These are phyloP conservation scores for Pelagomonas calceolata DNA, from an alignment of 108 stramenopile genomes.

Conservation along the genomic window DNA sequence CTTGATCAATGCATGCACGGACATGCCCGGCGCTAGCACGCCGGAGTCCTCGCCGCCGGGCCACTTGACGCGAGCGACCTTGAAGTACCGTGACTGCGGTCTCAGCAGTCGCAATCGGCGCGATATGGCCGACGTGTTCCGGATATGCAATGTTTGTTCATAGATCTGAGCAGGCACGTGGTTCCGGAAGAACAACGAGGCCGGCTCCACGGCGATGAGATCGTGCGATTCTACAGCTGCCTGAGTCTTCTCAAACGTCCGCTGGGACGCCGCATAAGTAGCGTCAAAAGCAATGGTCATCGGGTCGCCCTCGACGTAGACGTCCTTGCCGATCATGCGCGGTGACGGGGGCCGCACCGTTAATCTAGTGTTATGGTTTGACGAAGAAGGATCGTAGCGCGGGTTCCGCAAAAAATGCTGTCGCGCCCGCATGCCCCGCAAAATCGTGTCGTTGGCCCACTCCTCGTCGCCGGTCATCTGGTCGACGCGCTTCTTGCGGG, in stretches of 20 bases:
- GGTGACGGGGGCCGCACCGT: background rate
- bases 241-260: background rate
- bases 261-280: background rate
- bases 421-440: background rate
- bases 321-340: background rate
- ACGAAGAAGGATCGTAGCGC: background rate
- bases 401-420: slow-evolving; percentile 7
- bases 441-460: too few species aligned
- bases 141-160: background rate
- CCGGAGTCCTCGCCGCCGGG: background rate
- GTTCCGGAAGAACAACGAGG: background rate
- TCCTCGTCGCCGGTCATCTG: background rate
- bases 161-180: background rate
- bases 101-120: background rate
- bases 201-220: background rate
- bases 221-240: too few species aligned
- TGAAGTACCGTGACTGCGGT: background rate
- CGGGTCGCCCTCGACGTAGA: background rate
- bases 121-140: slow-evolving; percentile 5
- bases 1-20: background rate
- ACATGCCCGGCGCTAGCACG: slow-evolving; percentile 5
- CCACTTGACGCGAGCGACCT: background rate
- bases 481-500: background rate
- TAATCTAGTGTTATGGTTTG: background rate
- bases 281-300: background rate